Base-by-base conservation (phyloP, 495 filamentous ascomycete genomes). In the Aspergillus sclerotioniger region DNA sequence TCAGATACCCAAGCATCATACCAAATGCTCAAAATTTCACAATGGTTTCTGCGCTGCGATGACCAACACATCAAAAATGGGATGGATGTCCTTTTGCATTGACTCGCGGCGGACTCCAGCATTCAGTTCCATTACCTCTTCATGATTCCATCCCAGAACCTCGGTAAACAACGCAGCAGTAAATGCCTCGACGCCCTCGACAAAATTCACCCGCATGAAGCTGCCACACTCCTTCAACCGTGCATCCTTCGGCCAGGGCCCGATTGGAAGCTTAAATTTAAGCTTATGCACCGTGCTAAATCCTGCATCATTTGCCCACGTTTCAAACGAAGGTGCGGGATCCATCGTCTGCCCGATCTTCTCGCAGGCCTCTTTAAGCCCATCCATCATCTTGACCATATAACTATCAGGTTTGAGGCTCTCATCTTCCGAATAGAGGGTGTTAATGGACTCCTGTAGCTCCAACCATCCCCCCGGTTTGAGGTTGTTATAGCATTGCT, bases 71-170 rank as follows among this genome's bases (percentile, higher is more conserved):
- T 66, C 63, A 48, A 66, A 66, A 1, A 66, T 51, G 6, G 63
- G 56, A 43, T 66, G 60, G 10, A 66, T 56, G 6, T 54, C 44
- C 3, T 57, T 56, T 1, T 43, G 21, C 55, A 59, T 12, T 6
- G 51, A 29, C 46, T 61, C 60, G 7, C 35, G 33, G 16, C 63
- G 57, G 20, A 67, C 67, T 3, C 54, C 58, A 10, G 59, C 61
- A 54, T 63, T 72, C 52, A 83, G 67, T 6, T 76, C 66, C 58
- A 82, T 69, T 20, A 80, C 71, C 60, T 87, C 74, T 16, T 81
- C 79, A 20, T 71, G 61, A 0, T 61, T 71, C 77, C 80, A 81
- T 1, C 79, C 78, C 20, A 81, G 64, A 2, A 78, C 72, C 20
- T 73, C 74, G 8, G 75, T 79, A 35, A 82, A 82, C n/a, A 71